These are phyloP conservation scores for Ophiostoma triangulosporum DNA, from an alignment of 2,329 filamentous ascomycete species.

Conservation along the genomic window DNA sequence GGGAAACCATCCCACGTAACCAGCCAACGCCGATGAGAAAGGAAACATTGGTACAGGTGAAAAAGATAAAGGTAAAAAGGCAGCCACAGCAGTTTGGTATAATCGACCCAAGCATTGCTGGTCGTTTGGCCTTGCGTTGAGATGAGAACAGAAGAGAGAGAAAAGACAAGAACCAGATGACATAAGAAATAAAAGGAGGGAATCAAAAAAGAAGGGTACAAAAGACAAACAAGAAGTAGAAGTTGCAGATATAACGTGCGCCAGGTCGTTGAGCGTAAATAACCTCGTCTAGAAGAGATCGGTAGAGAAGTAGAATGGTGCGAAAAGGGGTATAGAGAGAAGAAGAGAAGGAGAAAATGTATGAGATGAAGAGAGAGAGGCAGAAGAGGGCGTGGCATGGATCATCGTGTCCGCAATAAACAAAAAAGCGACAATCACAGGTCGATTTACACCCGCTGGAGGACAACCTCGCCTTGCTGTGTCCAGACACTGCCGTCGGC, in stretches of 20 bases:
- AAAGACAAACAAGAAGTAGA: background rate
- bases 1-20: background rate
- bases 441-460: background rate
- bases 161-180: background rate
- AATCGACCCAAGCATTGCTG: background rate
- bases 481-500: constrained; percentile 14
- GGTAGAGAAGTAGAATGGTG: background rate
- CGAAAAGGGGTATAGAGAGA: background rate
- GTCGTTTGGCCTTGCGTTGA: background rate
- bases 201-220: background rate
- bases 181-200: background rate
- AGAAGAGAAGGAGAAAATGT: background rate
- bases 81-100: background rate
- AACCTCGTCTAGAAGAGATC: background rate
- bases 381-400: background rate
- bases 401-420: background rate
- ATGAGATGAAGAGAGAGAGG: background rate
- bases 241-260: background rate
- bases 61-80: background rate
- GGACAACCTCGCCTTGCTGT: constrained; percentile 8
- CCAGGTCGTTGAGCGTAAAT: background rate
- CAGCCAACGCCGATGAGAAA: background rate
- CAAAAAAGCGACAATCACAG: background rate
- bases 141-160: background rate
- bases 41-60: background rate